These are phyloP conservation scores for Fistulinella cinereoalba DNA, from an alignment of 1,284 basidiomycete genomes.

Conservation along the genomic window DNA sequence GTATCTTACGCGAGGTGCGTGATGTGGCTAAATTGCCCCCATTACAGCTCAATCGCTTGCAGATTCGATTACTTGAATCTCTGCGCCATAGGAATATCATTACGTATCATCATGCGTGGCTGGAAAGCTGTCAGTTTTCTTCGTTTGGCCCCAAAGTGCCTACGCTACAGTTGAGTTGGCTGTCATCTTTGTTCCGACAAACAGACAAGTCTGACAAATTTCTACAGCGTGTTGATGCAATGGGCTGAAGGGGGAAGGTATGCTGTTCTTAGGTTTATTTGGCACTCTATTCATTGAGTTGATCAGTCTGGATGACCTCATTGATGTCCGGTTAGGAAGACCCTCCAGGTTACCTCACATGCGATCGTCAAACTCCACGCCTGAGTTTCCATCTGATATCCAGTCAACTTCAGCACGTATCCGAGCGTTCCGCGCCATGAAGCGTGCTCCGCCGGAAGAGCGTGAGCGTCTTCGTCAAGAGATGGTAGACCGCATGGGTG, in stretches of 20 bases:
- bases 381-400: slow-evolving; percentile 30
- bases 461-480: slow-evolving; percentile 55
- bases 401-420: slow-evolving; percentile 70
- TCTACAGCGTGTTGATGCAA: slow-evolving; percentile 80
- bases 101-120: slow-evolving; percentile 94
- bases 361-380: slow-evolving; percentile 31
- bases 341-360: slow-evolving; percentile 47
- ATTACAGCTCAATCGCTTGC: background rate
- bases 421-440: slow-evolving; percentile 69
- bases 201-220: slow-evolving; percentile 6
- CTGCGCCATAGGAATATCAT: slow-evolving; percentile 90
- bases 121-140: slow-evolving; percentile 83
- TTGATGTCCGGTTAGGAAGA: slow-evolving; percentile 69
- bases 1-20: slow-evolving; percentile 74
- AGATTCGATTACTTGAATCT: slow-evolving; percentile 82
- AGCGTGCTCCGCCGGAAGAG: slow-evolving; percentile 60
- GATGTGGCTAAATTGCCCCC: background rate
- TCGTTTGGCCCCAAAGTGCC: slow-evolving; percentile 81
- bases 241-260: slow-evolving; percentile 85
- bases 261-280: slow-evolving; percentile 1
- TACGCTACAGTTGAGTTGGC: slow-evolving; percentile 63
- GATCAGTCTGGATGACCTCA: slow-evolving; percentile 77
- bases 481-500: slow-evolving; percentile 35
- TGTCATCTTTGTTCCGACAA: background rate
- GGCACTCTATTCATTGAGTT: slow-evolving; percentile 1